Evolutionary conservation across 129 eudicot species (phyloP), one percentile per base, ranked within the genome.

Genomic region (Mikania micrantha): DNA sequence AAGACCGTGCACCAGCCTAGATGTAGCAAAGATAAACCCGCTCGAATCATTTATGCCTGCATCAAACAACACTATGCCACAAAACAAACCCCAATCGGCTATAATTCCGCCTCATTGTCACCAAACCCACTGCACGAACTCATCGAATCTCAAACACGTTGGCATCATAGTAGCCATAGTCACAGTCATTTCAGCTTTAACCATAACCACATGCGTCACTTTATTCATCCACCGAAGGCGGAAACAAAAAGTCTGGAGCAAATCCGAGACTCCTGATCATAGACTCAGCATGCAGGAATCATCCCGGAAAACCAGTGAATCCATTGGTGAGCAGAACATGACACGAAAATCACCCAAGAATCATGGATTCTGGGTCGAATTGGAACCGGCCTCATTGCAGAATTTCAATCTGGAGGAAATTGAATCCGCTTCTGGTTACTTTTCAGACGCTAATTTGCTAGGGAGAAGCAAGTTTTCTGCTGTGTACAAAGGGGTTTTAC

Each of bases 351-450:
- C 80, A 3, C 80, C 80, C 4, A 68, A 67, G 59, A 35, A 27
- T 0, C 68, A 74, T n/a, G 47, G 74, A n/a, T 67, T 67, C 25
- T 75, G 80, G 39, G 39, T 75, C 13, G 69, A 67, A n/a, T 34
- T 53, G 24, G 60, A 53, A 7, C 19, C 69, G 1, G 62, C 13
- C 40, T 75, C 70, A 7, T 28, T 85, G 1, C 80, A 81, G 40
- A 84, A 82, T 5, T 93, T 80, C 39, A 89, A 89, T 52, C 53
- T 93, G 90, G 99, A 86, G 73, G 99, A 93, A 44, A 82, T 93
- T 16, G 96, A 93, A 57, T 86, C 93, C 0, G 96, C 99, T 8
- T 89, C 99, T 19, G 79, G 80, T 62, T 85, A 93, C 77, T 93
- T 93, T 56, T 84, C 96, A 2, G 96, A 89, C 59, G 70, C 66